A percentile compares a stretch with the other conserved stretches of the same genome.
Evolutionary conservation across 352 stramenopile species (phyloP).

Genomic region (Phytophthora capsici): DNA sequence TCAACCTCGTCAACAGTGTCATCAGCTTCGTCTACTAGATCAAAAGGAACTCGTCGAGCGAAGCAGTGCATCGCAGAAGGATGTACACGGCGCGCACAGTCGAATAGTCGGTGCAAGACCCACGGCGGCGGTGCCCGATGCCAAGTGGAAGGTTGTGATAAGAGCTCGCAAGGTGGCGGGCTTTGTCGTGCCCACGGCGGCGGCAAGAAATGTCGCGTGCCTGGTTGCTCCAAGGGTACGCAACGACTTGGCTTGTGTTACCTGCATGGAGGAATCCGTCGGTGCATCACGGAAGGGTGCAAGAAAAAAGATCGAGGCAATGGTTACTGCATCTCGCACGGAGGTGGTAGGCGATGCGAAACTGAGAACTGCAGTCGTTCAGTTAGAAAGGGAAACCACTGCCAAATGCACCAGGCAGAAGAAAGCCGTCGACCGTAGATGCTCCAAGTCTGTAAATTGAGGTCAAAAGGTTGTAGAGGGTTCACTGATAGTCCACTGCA

Average conservation of each 20-base stretch:
- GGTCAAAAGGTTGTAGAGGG: too few relatives aligned
- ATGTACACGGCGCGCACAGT: constrained; percentile 70
- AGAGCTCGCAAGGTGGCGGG: constrained; percentile 80
- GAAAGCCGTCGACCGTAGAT: constrained; percentile 36
- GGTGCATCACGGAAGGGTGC: constrained; percentile 74
- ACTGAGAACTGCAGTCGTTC: constrained; percentile 65
- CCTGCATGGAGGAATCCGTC: constrained; percentile 77
- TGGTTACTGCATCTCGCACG: constrained; percentile 84
- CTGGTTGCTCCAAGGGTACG: constrained; percentile 77
- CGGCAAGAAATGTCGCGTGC: constrained; percentile 76
- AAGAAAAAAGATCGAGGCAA: constrained; percentile 87
- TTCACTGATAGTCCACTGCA: too few relatives aligned
- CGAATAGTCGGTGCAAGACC: constrained; percentile 85
- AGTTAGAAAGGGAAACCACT: constrained; percentile 77
- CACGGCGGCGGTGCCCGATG: constrained; percentile 80
- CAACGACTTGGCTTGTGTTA: constrained; percentile 85
- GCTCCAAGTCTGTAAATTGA: too few relatives aligned
- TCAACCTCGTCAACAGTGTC: constrained; percentile 34
- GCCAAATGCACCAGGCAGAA: constrained; percentile 66
- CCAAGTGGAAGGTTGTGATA: constrained; percentile 70
- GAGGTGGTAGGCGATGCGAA: constrained; percentile 74
- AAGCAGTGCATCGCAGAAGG: constrained; percentile 75
- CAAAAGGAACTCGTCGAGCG: constrained; percentile 43
- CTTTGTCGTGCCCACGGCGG: constrained; percentile 56
- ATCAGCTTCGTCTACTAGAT: constrained; percentile 34